Evolutionary conservation across 305 asterid species (phyloP).

Genomic region (Fraxinus platypoda): DNA sequence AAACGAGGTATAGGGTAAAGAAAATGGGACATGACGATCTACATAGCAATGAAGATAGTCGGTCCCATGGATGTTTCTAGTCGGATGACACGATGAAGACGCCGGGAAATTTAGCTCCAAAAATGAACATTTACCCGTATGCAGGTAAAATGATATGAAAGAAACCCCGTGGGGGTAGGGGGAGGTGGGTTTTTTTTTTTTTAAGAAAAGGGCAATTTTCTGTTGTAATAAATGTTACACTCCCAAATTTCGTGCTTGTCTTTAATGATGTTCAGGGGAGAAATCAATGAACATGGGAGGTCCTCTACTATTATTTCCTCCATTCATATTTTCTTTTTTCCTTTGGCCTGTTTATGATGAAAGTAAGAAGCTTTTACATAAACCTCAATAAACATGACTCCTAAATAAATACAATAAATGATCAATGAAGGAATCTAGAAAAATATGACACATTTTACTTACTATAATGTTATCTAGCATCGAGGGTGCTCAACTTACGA

Average conservation of each 20-base stretch:
- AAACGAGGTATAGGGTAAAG: neutral
- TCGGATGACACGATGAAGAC: conserved; percentile 5
- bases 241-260: conserved; percentile 32
- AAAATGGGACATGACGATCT: conserved; percentile 21
- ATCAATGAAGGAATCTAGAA: neutral
- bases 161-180: neutral
- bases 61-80: conserved; percentile 7
- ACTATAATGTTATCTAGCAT: too few species aligned
- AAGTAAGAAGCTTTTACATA: neutral
- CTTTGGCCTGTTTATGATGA: conserved; percentile 26
- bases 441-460: too few species aligned
- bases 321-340: conserved; percentile 12
- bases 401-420: too few species aligned
- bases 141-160: neutral
- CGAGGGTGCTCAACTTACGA: neutral
- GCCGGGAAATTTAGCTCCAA: conserved; percentile 30
- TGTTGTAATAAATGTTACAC: conserved; percentile 13
- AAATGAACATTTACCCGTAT: neutral
- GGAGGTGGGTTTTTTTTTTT: neutral
- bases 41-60: conserved; percentile 27
- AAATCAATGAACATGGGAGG: conserved; percentile 35
- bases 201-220: neutral
- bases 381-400: neutral
- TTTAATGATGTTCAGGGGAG: conserved; percentile 29
- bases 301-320: conserved; percentile 27